phyloP scores from a whole-genome alignment of 2,329 filamentous ascomycete species.

The Aspergillus neotritici region DNA sequence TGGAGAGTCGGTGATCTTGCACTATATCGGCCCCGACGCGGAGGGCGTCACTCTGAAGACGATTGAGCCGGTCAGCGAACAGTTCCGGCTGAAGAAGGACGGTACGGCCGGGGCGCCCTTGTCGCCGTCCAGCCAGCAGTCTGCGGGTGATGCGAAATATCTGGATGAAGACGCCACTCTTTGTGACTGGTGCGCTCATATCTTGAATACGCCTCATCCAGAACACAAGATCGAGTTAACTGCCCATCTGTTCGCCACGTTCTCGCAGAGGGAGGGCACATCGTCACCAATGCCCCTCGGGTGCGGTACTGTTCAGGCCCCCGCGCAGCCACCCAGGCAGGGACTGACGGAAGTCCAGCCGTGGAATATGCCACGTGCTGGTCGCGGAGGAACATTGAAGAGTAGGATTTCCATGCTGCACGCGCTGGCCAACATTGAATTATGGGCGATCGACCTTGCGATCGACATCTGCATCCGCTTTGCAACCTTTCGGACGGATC shows the following conservation, averaged over 20 bases:
- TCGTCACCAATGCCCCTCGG: slow-evolving; percentile 41
- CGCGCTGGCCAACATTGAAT: slow-evolving; percentile 45
- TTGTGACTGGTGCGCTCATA: slow-evolving; percentile 46
- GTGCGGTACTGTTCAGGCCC: slow-evolving; percentile 31
- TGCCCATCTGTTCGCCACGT: slow-evolving; percentile 40
- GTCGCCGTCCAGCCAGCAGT: slow-evolving; percentile 6
- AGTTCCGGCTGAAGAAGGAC: slow-evolving; percentile 15
- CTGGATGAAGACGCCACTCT: slow-evolving; percentile 40
- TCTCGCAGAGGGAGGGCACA: slow-evolving; percentile 36
- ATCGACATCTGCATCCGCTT: slow-evolving; percentile 46
- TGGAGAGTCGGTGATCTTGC: slow-evolving; percentile 32
- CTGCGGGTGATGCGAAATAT: slow-evolving; percentile 20
- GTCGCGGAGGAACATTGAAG: slow-evolving; percentile 41
- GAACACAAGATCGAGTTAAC: slow-evolving; percentile 46
- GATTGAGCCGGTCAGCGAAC: not conserved
- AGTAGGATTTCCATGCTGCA: slow-evolving; percentile 45
- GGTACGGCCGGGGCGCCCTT: slow-evolving; percentile 10
- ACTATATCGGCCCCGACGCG: slow-evolving; percentile 42
- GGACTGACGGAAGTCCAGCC: slow-evolving; percentile 37
- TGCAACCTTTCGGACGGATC: slow-evolving; percentile 38
- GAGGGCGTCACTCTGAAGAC: slow-evolving; percentile 43
- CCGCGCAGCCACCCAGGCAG: slow-evolving; percentile 40
- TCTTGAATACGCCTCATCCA: slow-evolving; percentile 41
- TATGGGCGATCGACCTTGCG: slow-evolving; percentile 46
- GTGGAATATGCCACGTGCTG: slow-evolving; percentile 36